Base-by-base conservation (phyloP, 2,329 filamentous ascomycete species). In the Paraconiothyrium sp. region DNA sequence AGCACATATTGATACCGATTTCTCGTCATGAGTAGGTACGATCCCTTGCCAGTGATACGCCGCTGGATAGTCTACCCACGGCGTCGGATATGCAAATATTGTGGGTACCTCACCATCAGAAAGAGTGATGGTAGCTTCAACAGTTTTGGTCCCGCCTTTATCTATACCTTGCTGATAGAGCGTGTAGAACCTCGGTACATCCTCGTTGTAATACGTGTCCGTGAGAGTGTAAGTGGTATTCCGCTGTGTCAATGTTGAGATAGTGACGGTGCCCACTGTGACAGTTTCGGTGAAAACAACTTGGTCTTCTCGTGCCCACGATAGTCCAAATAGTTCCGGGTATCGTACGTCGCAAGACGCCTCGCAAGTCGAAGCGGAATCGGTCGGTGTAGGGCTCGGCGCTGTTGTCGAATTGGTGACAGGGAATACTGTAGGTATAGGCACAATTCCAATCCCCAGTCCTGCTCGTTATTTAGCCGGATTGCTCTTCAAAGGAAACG, bases 31-130 rank as follows among this genome's bases (percentile, higher is more conserved):
- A 14, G 68, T 69, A 41, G 58, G 63, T 1, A 70, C 35, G 2
- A 65, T 57, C 13, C 68, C 68, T 50, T 64, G 32, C 68, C 66
- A 70, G 11, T 63, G 63, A 22, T 69, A 67, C 30, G 65, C 62
- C 1, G 57, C 59, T 7, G 59, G 56, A 41, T 70, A 70, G 43
- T 67, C 62, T 6, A 67, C 27, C 41, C 61, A 69, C 10, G 64
- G 60, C 1, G 68, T 69, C 22, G 66, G 68, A 51, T 69, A 70
- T 43, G 63, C 48, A 11, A 69, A 24, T 16, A 13, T 48, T 4
- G 60, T 43, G 6, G 49, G 57, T 4, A 35, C 55, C 8, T 34
- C 20, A 4, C 39, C 52, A 27, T 65, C 51, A 0, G 62, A 63
- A 16, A 48, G 32, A 7, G 60, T 56, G 5, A 66, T 20, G 3